Conservation (phyloP, 768 basidiomycete genomes). For the Xerocomellus intermedius region DNA sequence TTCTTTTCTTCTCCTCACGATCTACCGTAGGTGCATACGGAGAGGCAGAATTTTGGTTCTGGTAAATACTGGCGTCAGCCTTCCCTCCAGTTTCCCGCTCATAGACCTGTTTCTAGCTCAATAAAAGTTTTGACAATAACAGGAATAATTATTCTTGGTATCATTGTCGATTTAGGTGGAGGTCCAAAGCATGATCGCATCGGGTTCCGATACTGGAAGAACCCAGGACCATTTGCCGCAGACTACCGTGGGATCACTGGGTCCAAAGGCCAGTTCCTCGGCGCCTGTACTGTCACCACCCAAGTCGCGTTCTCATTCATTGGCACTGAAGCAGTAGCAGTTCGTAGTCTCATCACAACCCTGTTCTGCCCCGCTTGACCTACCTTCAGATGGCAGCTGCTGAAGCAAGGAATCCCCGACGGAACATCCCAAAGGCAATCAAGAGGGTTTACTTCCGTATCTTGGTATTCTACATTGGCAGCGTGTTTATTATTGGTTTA, state of each 20-base stretch:
- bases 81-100: not conserved
- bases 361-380: not conserved
- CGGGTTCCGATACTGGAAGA: slow-evolving; percentile 41
- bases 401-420: not conserved
- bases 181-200: slow-evolving; percentile 1
- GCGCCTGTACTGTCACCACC: not conserved
- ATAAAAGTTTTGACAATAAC: slow-evolving; percentile 1
- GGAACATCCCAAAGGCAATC: not conserved
- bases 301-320: not conserved
- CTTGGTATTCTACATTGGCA: not conserved
- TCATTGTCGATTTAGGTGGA: slow-evolving; percentile 5
- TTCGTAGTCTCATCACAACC: not conserved
- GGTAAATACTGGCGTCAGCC: not conserved
- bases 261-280: not conserved
- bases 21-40: slow-evolving; percentile 1
- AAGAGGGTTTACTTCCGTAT: not conserved
- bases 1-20: not conserved
- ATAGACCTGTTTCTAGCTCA: not conserved
- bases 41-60: slow-evolving; percentile 8
- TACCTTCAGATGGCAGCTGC: not conserved
- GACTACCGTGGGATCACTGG: not conserved
- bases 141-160: slow-evolving; percentile 1
- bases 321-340: not conserved
- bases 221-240: slow-evolving; percentile 18
- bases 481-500: not conserved